Conservation (phyloP, 345 rosid genomes). For the Corchorus capsularis region DNA sequence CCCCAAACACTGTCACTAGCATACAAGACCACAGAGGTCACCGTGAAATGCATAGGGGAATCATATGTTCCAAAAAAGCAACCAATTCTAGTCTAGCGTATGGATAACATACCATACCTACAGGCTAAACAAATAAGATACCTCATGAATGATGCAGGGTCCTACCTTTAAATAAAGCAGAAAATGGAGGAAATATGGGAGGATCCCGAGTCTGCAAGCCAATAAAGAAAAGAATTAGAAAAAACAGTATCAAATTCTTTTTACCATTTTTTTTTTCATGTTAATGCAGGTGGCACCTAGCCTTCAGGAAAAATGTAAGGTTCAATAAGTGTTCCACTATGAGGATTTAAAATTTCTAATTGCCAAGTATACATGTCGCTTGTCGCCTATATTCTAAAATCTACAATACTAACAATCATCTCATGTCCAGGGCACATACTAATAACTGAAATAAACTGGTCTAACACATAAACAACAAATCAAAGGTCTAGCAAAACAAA, state of each 20-base stretch:
- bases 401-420: background rate
- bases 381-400: background rate
- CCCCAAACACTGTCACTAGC: background rate
- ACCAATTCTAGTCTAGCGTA: background rate
- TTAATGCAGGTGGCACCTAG: background rate
- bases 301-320: background rate
- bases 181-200: slow-evolving; percentile 64
- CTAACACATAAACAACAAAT: background rate
- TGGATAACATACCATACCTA: background rate
- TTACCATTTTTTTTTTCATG: background rate
- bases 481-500: background rate
- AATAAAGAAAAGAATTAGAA: slow-evolving; percentile 17
- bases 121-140: background rate
- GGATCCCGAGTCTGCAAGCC: slow-evolving; percentile 54
- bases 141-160: background rate
- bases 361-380: background rate
- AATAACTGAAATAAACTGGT: background rate
- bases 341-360: background rate
- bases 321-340: background rate
- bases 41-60: background rate
- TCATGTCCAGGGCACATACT: background rate
- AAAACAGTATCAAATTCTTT: background rate
- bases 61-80: background rate
- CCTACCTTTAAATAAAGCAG: slow-evolving; percentile 51
- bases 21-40: no score